These are phyloP conservation scores for Suillus clintonianus DNA, from an alignment of 768 basidiomycete species.

Conservation along the genomic window DNA sequence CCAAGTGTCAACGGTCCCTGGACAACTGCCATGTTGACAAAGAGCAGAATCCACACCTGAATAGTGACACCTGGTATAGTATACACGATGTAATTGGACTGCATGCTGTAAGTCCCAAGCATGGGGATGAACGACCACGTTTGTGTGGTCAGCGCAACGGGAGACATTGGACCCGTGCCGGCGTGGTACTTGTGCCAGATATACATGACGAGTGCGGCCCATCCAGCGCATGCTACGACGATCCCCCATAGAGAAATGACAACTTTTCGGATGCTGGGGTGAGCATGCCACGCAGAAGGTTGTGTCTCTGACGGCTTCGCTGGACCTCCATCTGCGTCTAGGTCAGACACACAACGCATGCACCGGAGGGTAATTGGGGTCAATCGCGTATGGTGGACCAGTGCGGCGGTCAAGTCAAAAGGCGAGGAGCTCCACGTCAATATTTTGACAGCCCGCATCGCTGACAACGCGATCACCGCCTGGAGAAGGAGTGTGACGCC, in stretches of 20 bases:
- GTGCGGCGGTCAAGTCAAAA: not conserved
- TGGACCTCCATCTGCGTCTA: not conserved
- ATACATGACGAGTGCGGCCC: constrained; percentile 19
- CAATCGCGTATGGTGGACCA: not conserved
- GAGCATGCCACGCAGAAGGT: not conserved
- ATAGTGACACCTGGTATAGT: constrained; percentile 20
- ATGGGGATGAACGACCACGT: constrained; percentile 27
- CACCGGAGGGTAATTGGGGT: not conserved
- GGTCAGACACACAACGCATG: not conserved
- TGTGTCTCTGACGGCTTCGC: not conserved
- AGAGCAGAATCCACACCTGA: constrained; percentile 27
- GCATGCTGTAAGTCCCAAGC: constrained; percentile 9
- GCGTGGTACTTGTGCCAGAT: constrained; percentile 8
- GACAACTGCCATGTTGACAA: too few relatives aligned
- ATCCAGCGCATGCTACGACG: constrained; percentile 17
- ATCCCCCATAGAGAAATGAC: constrained; percentile 23
- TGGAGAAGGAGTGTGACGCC: constrained; percentile 8
- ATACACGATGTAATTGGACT: constrained; percentile 26
- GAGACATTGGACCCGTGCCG: constrained; percentile 17
- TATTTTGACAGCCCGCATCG: not conserved
- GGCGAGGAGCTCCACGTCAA: too few relatives aligned
- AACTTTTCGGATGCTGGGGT: constrained; percentile 5
- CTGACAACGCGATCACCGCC: not conserved
- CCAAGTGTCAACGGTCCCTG: constrained; percentile 29
- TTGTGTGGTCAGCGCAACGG: constrained; percentile 14